Conservation (phyloP, 106 monocot genomes). For the Apostasia shenzhenica region DNA sequence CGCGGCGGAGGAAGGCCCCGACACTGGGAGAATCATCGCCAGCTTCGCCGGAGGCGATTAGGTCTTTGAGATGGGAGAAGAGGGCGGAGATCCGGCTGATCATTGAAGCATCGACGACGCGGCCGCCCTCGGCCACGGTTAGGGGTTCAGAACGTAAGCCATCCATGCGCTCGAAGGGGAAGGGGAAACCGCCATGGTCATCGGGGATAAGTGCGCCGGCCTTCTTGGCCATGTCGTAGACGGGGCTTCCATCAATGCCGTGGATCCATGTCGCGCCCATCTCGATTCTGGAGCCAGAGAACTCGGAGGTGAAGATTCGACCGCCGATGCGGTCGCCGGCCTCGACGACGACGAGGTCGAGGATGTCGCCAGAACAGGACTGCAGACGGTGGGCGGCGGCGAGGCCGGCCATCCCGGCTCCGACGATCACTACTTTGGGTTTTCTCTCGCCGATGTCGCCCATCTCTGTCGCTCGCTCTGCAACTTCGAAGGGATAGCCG, state of each 20-base stretch:
- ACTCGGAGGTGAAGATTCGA: conserved; percentile 43
- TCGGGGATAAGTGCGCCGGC: conserved; percentile 24
- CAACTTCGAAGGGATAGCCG: no score
- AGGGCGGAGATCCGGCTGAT: conserved; percentile 29
- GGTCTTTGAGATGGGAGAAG: conserved; percentile 31
- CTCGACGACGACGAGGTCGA: conserved; percentile 52
- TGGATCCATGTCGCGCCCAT: conserved; percentile 84
- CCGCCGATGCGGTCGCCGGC: conserved; percentile 57
- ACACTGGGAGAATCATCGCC: conserved; percentile 16
- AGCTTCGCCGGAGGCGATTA: conserved; percentile 18
- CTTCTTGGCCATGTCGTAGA: conserved; percentile 43
- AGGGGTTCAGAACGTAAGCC: conserved; percentile 31
- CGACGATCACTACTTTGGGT: conserved; percentile 47
- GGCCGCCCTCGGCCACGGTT: conserved; percentile 50
- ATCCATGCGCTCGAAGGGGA: conserved; percentile 62
- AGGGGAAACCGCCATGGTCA: not conserved
- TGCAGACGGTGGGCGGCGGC: conserved; percentile 50
- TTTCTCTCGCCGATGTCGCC: conserved; percentile 40
- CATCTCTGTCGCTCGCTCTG: not conserved
- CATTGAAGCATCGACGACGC: conserved; percentile 16
- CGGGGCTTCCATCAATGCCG: conserved; percentile 58
- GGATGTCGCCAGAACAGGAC: conserved; percentile 19
- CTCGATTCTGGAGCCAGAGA: conserved; percentile 59
- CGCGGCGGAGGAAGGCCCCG: conserved; percentile 44
- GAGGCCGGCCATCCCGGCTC: conserved; percentile 68